Evolutionary conservation across 768 basidiomycete species (phyloP), one percentile per base, ranked within the genome.

Genomic region (Collybia nuda): DNA sequence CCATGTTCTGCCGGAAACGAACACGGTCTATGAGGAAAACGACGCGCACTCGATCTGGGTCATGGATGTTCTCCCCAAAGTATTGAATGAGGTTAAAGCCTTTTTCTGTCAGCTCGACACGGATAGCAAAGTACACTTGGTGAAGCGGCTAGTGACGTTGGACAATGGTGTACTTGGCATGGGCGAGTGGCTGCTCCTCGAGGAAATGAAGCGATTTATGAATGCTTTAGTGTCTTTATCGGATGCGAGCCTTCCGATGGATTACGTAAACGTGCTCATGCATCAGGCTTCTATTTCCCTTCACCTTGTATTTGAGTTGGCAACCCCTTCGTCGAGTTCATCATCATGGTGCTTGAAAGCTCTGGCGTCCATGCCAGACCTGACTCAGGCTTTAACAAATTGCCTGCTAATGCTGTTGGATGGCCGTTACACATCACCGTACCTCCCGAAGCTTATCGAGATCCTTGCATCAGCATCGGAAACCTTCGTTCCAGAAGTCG

Each of bases 101-200:
- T 89, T 90, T 65, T 77, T 84, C 60, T 73, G 69, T 6, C 65
- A 77, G 4, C 68, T 90, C 26, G 81, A 85, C 48, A 71, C 78
- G 2, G 78, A 82, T 48, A 78, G 70, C 38, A 81, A 78, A 60
- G 67, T 75, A 2, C 71, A 74, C 35, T 62, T 90, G 21, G 60
- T 90, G 22, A 67, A 75, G 41, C 75, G 81, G 5, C 71, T 91
- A 2, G 69, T 79, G 18, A 69, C 63, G 15, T 64, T 90, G 12
- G 90, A 92, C 54, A 63, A 71, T 5, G 82, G 80, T 2, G 63
- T 72, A 21, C 65, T 79, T 18, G 83, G 82, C 2, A 66, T 87
- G 2, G 85, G 80, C 15, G 84, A 87, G 52, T 92, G 88, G 87
- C 58, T 91, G 21, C 57, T 92, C 7, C 58, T 67, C n/a, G 80